phyloP scores from a whole-genome alignment of 208 protist species.

The Hexamita inflata region DNA sequence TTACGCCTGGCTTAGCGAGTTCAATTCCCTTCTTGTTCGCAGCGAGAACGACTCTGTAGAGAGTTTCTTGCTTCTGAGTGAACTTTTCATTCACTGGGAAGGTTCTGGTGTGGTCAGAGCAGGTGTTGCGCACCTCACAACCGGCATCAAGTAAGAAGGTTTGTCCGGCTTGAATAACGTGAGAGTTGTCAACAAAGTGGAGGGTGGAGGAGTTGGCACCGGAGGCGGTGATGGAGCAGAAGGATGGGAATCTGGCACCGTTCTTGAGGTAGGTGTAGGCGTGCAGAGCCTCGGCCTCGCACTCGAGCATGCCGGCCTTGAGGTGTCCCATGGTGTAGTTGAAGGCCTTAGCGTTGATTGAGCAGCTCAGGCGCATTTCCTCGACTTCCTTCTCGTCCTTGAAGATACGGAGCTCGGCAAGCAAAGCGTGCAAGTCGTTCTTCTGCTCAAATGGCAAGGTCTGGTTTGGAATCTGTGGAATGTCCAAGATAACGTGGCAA shows the following conservation, averaged over 20 bases:
- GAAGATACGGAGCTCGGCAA: neutral
- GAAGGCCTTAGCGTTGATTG: constrained; percentile 63
- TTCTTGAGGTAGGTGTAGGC: neutral
- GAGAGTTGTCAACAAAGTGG: constrained; percentile 60
- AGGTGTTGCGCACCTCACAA: constrained; percentile 50
- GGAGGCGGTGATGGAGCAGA: constrained; percentile 56
- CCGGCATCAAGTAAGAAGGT: constrained; percentile 57
- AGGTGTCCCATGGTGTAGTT: constrained; percentile 60
- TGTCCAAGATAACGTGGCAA: neutral
- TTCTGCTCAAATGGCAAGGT: neutral
- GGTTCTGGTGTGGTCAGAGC: constrained; percentile 58
- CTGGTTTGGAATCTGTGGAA: neutral
- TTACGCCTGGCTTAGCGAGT: constrained; percentile 37
- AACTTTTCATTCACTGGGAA: constrained; percentile 58
- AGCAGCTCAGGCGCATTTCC: constrained; percentile 65
- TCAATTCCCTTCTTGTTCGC: constrained; percentile 45
- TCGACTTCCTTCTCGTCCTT: constrained; percentile 58
- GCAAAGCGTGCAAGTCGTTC: neutral
- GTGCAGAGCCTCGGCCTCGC: neutral
- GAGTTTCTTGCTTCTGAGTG: constrained; percentile 41
- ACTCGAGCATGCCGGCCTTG: constrained; percentile 46
- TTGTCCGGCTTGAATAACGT: constrained; percentile 43
- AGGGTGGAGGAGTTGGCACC: constrained; percentile 55
- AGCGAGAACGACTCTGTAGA: constrained; percentile 79
- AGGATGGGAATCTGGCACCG: constrained; percentile 51